These are phyloP conservation scores for Urostyla sp. DNA, from an alignment of 73 alveolate genomes.

Conservation along the genomic window DNA sequence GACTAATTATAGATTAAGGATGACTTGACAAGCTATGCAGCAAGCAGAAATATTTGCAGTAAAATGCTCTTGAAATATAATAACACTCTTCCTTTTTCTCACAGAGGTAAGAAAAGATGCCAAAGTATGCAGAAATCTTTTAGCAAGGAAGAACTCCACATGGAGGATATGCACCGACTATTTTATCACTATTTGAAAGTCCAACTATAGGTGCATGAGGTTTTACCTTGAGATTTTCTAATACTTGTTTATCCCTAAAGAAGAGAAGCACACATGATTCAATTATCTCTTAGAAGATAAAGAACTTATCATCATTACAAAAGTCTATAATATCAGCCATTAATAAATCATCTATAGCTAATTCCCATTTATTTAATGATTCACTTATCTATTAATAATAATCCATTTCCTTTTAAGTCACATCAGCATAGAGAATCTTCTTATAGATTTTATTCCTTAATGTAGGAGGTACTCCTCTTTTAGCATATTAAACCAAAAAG, in stretches of 20 bases:
- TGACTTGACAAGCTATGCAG: constrained; percentile 64
- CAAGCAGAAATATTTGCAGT: constrained; percentile 70
- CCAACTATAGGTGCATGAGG: constrained; percentile 79
- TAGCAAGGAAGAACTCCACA: constrained; percentile 73
- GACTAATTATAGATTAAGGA: constrained; percentile 61
- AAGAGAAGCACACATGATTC: constrained; percentile 47
- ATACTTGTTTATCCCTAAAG: constrained; percentile 68
- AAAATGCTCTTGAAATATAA: constrained; percentile 60
- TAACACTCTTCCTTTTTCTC: constrained; percentile 65
- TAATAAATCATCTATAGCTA: constrained; percentile 66
- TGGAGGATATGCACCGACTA: constrained; percentile 77
- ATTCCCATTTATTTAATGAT: constrained; percentile 77
- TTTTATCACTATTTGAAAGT: constrained; percentile 62
- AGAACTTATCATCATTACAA: constrained; percentile 73
- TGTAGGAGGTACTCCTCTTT: constrained; percentile 80
- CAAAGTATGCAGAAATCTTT: constrained; percentile 55
- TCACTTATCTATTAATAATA: constrained; percentile 63
- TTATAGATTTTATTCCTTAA: constrained; percentile 63
- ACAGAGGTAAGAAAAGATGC: constrained; percentile 63
- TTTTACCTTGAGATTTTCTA: constrained; percentile 54
- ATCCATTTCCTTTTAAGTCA: constrained; percentile 62
- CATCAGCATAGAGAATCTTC: constrained; percentile 68
- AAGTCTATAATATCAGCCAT: constrained; percentile 64
- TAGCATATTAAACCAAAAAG: constrained; percentile 70
- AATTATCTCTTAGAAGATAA: constrained; percentile 70